Conservation (phyloP, 768 basidiomycete genomes). For the Leccinellum albellum region DNA sequence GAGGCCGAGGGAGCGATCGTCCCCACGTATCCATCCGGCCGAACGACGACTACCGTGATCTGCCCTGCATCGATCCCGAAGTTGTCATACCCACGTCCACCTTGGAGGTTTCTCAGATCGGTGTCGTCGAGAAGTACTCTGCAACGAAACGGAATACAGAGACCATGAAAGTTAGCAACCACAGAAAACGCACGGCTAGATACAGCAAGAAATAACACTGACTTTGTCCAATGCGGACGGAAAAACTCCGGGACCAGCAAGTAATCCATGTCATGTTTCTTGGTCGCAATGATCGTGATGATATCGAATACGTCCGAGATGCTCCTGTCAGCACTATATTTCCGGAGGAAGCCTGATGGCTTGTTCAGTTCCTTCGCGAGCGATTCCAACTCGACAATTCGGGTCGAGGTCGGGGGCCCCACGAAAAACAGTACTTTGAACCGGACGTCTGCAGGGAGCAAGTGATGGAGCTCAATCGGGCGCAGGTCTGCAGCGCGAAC, state of each 20-base stretch:
- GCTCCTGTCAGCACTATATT: not conserved
- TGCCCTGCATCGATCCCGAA: constrained; percentile 31
- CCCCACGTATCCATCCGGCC: constrained; percentile 16
- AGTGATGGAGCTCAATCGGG: not conserved
- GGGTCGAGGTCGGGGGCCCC: not conserved
- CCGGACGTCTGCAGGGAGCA: not conserved
- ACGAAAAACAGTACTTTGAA: not conserved
- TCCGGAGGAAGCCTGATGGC: too few relatives aligned
- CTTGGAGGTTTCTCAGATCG: constrained; percentile 8
- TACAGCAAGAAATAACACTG: not conserved
- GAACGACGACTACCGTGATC: constrained; percentile 35
- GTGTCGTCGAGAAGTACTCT: too few relatives aligned
- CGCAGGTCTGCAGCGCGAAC: not conserved
- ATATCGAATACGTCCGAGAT: not conserved
- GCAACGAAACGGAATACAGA: too few relatives aligned
- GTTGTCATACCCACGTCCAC: constrained; percentile 32
- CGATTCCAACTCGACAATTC: not conserved
- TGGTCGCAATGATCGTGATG: not conserved
- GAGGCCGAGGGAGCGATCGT: constrained; percentile 13
- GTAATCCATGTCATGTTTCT: not conserved
- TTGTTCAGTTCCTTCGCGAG: not conserved
- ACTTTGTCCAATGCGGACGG: not conserved
- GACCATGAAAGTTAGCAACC: too few relatives aligned
- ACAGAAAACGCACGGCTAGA: too few relatives aligned
- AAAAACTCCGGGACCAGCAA: not conserved